Evolutionary conservation across 208 protist genomes (phyloP).

Genomic region (Trypanosoma theileri): DNA sequence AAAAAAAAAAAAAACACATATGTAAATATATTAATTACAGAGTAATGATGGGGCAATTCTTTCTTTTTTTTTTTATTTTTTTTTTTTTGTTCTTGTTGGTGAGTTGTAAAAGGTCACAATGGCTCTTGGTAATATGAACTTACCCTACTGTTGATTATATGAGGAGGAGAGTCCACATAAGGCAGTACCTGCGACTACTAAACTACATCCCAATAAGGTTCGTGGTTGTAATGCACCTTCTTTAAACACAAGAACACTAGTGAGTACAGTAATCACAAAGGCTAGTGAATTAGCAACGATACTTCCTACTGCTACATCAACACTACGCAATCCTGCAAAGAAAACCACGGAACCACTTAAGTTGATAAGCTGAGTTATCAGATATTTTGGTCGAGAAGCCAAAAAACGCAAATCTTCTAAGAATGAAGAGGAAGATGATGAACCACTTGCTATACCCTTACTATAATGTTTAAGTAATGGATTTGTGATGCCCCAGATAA

Average conservation of each 20-base stretch:
- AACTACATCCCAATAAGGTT: conserved; percentile 43
- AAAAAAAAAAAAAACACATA: too few species aligned
- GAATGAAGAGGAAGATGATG: conserved; percentile 46
- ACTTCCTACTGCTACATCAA: conserved; percentile 78
- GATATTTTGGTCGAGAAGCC: conserved; percentile 63
- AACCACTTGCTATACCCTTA: conserved; percentile 53
- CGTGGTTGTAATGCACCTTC: conserved; percentile 54
- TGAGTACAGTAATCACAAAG: conserved; percentile 79
- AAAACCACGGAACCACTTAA: conserved; percentile 75
- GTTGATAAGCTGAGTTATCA: conserved; percentile 65
- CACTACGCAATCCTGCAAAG: conserved; percentile 69
- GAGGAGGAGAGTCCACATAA: conserved; percentile 64
- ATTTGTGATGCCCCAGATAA: conserved; percentile 86
- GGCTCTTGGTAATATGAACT: too few species aligned
- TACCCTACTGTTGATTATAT: background rate
- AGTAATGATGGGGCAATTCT: too few species aligned
- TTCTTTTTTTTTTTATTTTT: background rate
- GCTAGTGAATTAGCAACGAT: conserved; percentile 83
- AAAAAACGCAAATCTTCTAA: conserved; percentile 69
- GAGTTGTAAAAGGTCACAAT: too few species aligned
- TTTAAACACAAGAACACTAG: conserved; percentile 65
- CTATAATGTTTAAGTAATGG: conserved; percentile 83
- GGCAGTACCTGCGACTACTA: conserved; percentile 73
- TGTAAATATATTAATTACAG: too few species aligned
- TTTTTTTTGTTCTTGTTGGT: background rate